Percentiles rank a stretch among this genome's conserved stretches.
phyloP scores from a whole-genome alignment of 2,329 filamentous ascomycete species.

The Pseudocercospora musae region DNA sequence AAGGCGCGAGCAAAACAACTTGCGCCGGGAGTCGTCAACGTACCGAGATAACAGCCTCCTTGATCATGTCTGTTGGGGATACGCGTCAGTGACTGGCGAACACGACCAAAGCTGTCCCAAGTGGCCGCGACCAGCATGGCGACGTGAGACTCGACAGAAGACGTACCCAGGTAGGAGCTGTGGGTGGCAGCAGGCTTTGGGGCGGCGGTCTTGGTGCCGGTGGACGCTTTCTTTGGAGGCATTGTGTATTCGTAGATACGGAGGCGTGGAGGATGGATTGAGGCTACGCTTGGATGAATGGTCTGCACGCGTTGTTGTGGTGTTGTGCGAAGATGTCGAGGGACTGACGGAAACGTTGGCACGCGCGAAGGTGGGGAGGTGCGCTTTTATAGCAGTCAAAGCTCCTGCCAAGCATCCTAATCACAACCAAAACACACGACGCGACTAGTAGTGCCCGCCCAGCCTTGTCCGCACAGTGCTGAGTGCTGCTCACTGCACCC shows the following conservation, averaged over 20 bases:
- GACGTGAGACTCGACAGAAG: conserved; percentile 37
- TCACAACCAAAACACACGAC: conserved; percentile 3
- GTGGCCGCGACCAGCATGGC: conserved; percentile 19
- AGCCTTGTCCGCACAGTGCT: not conserved
- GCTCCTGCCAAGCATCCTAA: conserved; percentile 8
- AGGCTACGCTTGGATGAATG: conserved; percentile 13
- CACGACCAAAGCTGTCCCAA: conserved; percentile 18
- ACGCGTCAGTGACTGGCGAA: conserved; percentile 52
- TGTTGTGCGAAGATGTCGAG: conserved; percentile 2
- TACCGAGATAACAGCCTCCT: conserved; percentile 67
- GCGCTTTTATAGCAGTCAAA: conserved; percentile 5
- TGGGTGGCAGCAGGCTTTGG: conserved; percentile 52
- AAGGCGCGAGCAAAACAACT: conserved; percentile 24
- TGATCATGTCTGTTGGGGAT: conserved; percentile 63
- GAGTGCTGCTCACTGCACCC: too few relatives aligned
- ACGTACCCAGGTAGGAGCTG: conserved; percentile 65
- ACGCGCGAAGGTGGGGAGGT: conserved; percentile 8
- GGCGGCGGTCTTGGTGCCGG: conserved; percentile 54
- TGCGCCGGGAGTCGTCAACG: conserved; percentile 55
- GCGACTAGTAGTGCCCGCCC: too few relatives aligned
- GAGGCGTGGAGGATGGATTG: conserved; percentile 20
- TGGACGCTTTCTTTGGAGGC: conserved; percentile 25
- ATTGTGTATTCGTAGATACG: too few relatives aligned
- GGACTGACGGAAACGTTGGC: conserved; percentile 1
- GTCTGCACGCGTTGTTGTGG: conserved; percentile 8